Evolutionary conservation across 129 eudicot genomes (phyloP), one percentile per base, ranked within the genome.

Genomic region (Centrapalus pauciflorus): DNA sequence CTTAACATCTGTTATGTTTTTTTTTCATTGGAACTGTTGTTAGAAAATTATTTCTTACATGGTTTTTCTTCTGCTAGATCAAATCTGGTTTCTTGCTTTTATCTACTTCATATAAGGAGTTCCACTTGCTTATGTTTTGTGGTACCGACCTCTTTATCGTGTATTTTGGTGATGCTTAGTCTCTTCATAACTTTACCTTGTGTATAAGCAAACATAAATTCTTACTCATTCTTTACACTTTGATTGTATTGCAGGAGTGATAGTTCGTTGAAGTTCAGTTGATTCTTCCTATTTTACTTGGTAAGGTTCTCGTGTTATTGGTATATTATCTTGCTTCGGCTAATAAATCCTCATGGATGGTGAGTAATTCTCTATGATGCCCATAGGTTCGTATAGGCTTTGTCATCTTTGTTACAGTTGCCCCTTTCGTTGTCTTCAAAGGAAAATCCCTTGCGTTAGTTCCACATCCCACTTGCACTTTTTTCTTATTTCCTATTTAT

Each of bases 81-180:
- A 77, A 54, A 75, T 82, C 65, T 82, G 87, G 87, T 79, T 82
- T 67, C 87, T 82, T 54, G 74, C 87, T 19, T 50, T 82, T 49
- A 82, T 82, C 63, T 84, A 84, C 85, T 77, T 84, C 71, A 67
- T 84, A 52, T 52, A 85, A 12, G 85, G 85, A 25, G 82, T 84
- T 32, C 89, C 89, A 38, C 67, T 73, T 50, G 85, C 76, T 17
- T 84, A 84, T 60, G 81, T 84, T 8, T 61, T 84, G 62, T 84
- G 89, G 89, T 84, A 84, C 67, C 82, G 83, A 14, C 83, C 89
- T 24, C 85, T 84, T 37, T 84, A 84, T 48, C 83, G 85, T 56
- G 89, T 85, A 34, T 84, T 84, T 70, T 80, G 89, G 89, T 84
- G 49, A n/a, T n/a, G n/a, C n/a, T n/a, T n/a, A n/a, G n/a, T n/a